phyloP scores from a whole-genome alignment of 1,284 basidiomycete genomes.

The Naganishia sp. region DNA sequence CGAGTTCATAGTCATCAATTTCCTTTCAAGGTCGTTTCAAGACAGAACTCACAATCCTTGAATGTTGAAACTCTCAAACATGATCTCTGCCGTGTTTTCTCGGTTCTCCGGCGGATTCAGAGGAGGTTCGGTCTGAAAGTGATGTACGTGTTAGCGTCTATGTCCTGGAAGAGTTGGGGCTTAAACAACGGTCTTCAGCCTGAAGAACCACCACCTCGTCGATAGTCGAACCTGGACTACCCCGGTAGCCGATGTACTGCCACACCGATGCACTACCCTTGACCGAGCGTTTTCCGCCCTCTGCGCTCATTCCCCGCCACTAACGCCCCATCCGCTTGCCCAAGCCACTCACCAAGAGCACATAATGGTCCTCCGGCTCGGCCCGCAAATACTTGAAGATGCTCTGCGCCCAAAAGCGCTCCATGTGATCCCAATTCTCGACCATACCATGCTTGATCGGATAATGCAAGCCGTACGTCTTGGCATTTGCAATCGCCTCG shows the following conservation, averaged over 20 bases:
- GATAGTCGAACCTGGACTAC: background rate
- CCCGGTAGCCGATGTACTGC: too few species aligned
- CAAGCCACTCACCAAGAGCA: slow-evolving; percentile 75
- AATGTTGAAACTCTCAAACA: slow-evolving; percentile 99
- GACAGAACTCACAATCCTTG: slow-evolving; percentile 57
- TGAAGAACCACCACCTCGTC: background rate
- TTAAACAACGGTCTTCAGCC: background rate
- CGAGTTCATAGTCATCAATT: background rate
- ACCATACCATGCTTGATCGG: slow-evolving; percentile 98
- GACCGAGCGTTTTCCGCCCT: background rate
- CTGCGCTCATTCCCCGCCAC: background rate
- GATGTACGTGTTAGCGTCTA: too few species aligned
- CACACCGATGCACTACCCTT: too few species aligned
- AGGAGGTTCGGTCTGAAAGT: slow-evolving; percentile 86
- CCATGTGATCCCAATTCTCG: slow-evolving; percentile 99
- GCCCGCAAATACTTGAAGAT: slow-evolving; percentile 99
- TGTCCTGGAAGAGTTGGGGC: background rate
- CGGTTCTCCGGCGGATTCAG: slow-evolving; percentile 98
- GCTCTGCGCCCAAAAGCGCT: slow-evolving; percentile 98
- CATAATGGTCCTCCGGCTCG: slow-evolving; percentile 99
- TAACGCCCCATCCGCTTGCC: background rate
- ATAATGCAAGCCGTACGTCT: slow-evolving; percentile 89
- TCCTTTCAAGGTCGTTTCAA: background rate
- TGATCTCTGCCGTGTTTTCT: slow-evolving; percentile 99
- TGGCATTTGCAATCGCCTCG: slow-evolving; percentile 86